A percentile compares a stretch with the other conserved stretches of the same genome.
phyloP scores from a whole-genome alignment of 495 filamentous ascomycete species.

The Hypoxylon fuscum region DNA sequence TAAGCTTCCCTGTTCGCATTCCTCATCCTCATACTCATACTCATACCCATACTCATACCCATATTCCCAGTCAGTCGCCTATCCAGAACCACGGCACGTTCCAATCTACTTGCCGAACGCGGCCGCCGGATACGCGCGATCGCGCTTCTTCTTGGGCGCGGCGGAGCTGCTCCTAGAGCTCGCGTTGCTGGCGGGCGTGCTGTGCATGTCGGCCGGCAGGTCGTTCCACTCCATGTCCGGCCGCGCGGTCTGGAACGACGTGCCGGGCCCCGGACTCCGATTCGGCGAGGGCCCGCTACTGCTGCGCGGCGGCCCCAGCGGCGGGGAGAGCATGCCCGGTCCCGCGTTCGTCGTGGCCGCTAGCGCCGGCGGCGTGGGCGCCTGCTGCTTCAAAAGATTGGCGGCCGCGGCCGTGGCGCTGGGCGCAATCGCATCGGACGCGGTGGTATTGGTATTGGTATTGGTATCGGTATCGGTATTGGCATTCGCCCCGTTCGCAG shows the following conservation, averaged over 20 bases:
- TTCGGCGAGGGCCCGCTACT: conserved; percentile 26
- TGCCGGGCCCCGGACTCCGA: conserved; percentile 36
- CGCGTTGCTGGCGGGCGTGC: conserved; percentile 47
- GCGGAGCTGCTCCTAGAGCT: conserved; percentile 59
- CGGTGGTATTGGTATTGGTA: neutral
- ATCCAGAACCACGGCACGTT: neutral
- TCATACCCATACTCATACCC: neutral
- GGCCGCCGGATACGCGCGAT: conserved; percentile 60
- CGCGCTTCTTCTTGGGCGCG: conserved; percentile 56
- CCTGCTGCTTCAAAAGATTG: conserved; percentile 38
- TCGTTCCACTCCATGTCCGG: conserved; percentile 68
- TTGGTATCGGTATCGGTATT: too few species aligned
- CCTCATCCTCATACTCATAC: neutral
- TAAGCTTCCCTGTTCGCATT: neutral
- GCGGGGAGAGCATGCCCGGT: conserved; percentile 3
- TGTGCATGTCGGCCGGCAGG: conserved; percentile 61
- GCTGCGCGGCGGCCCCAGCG: conserved; percentile 14
- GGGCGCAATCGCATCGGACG: conserved; percentile 1
- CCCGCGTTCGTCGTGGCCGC: neutral
- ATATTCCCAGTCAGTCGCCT: neutral
- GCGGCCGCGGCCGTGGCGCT: conserved; percentile 45
- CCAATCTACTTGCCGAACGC: conserved; percentile 55
- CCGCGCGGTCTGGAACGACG: conserved; percentile 61
- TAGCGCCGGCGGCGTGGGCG: neutral
- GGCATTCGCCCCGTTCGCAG: too few species aligned